A percentile compares a stretch with the other conserved stretches of the same genome.
Evolutionary conservation across 176 grass and related monocot species (phyloP).

Genomic region (Aechmea fasciata): DNA sequence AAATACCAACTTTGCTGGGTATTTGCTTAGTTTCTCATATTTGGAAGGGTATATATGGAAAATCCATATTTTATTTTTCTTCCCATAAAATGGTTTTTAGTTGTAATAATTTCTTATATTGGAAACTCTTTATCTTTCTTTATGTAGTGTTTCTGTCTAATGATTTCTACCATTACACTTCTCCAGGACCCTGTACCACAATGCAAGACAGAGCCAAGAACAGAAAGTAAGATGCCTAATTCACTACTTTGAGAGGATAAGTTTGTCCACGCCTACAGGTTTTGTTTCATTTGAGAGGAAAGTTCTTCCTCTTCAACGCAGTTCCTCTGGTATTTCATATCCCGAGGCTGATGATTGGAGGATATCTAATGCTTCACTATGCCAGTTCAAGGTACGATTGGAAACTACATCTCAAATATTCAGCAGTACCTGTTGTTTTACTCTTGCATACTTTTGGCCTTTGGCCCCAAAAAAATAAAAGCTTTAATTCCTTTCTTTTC

Average conservation of each 20-base stretch:
- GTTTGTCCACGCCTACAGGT: constrained; percentile 33
- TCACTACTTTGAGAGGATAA: constrained; percentile 91
- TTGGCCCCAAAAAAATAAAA: no score
- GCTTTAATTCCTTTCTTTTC: no score
- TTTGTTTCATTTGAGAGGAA: constrained; percentile 79
- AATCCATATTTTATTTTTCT: no score
- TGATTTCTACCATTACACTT: neutral
- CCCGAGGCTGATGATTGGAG: constrained; percentile 44
- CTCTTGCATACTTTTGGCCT: no score
- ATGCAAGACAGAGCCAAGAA: constrained; percentile 52
- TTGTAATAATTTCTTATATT: neutral
- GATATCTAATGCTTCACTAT: constrained; percentile 43
- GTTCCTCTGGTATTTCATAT: constrained; percentile 23
- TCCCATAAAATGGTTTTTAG: neutral
- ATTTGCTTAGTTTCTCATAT: no score
- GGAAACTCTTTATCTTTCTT: neutral
- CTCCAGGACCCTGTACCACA: constrained; percentile 31
- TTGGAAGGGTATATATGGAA: no score
- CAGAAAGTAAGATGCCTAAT: constrained; percentile 73
- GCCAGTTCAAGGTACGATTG: constrained; percentile 50
- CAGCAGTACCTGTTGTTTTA: no score
- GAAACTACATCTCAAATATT: neutral
- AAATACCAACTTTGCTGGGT: no score
- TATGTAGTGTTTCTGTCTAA: neutral
- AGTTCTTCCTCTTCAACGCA: constrained; percentile 26